These are phyloP conservation scores for Trichoderma atrobrunneum DNA, from an alignment of 2,329 filamentous ascomycete species.

Conservation along the genomic window DNA sequence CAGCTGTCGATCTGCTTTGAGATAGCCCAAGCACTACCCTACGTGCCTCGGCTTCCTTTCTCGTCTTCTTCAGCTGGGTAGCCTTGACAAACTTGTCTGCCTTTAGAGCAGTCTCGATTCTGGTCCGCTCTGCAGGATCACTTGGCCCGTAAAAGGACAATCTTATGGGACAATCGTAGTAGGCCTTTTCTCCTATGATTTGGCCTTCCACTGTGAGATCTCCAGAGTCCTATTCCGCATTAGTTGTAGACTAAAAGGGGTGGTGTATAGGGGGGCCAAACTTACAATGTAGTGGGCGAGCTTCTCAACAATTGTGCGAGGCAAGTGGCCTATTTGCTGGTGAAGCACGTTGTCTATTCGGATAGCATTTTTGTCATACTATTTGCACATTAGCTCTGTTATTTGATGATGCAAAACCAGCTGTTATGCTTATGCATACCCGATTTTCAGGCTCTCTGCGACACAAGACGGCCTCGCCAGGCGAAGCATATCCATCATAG, in stretches of 20 bases:
- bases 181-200: constrained; percentile 63
- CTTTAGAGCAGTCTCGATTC: constrained; percentile 62
- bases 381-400: background rate
- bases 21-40: constrained; percentile 41
- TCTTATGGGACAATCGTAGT: constrained; percentile 69
- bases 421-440: constrained; percentile 29
- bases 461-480: constrained; percentile 62
- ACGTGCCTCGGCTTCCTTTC: constrained; percentile 51
- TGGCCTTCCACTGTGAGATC: constrained; percentile 65
- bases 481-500: constrained; percentile 60
- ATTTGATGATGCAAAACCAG: background rate
- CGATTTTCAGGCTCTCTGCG: constrained; percentile 64
- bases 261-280: background rate
- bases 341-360: constrained; percentile 73
- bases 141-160: constrained; percentile 68
- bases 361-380: constrained; percentile 74
- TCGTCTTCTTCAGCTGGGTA: constrained; percentile 55
- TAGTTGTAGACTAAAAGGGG: background rate
- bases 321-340: constrained; percentile 75
- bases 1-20: constrained; percentile 39
- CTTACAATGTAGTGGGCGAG: constrained; percentile 69
- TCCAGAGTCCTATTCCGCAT: constrained; percentile 46
- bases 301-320: constrained; percentile 63
- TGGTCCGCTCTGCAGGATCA: constrained; percentile 48
- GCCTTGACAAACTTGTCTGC: constrained; percentile 61